Percentiles rank a stretch among this genome's conserved stretches.
Evolutionary conservation across 192 early-diverging fungal species (phyloP).

Genomic region (Borealophlyctis nickersoniae): DNA sequence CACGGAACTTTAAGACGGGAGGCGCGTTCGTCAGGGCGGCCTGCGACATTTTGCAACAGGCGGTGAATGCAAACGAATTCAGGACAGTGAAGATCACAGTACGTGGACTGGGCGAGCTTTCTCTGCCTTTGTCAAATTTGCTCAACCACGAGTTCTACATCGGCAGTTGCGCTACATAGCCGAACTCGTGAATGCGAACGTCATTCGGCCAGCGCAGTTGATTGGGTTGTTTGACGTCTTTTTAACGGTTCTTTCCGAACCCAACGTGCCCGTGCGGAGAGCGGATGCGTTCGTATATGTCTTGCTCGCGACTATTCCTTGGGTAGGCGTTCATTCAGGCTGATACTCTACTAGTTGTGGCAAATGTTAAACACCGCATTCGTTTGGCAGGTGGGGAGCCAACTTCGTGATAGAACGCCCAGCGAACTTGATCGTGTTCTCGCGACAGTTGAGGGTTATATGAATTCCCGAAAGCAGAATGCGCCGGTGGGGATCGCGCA

Average conservation of each 20-base stretch:
- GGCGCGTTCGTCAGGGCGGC: slow-evolving; percentile 60
- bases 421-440: slow-evolving; percentile 40
- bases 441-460: slow-evolving; percentile 29
- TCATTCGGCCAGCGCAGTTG: slow-evolving; percentile 65
- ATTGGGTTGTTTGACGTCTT: slow-evolving; percentile 65
- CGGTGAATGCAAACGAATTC: slow-evolving; percentile 61
- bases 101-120: slow-evolving; percentile 8
- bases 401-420: slow-evolving; percentile 49
- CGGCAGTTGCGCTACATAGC: slow-evolving; percentile 68
- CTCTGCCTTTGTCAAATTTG: background rate
- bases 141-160: background rate
- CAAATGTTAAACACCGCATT: background rate
- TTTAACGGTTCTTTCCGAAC: slow-evolving; percentile 53
- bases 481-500: slow-evolving; percentile 19
- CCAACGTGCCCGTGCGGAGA: slow-evolving; percentile 42
- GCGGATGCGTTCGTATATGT: slow-evolving; percentile 72
- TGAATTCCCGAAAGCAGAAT: slow-evolving; percentile 24
- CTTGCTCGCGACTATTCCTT: slow-evolving; percentile 77
- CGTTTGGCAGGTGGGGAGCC: slow-evolving; percentile 24
- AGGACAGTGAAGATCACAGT: slow-evolving; percentile 70
- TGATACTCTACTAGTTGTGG: background rate
- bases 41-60: slow-evolving; percentile 51
- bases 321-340: slow-evolving; percentile 38
- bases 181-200: slow-evolving; percentile 72
- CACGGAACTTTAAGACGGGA: slow-evolving; percentile 61